These are phyloP conservation scores for Fusarium pininemorale DNA, from an alignment of 2,329 filamentous ascomycete species.

Conservation along the genomic window DNA sequence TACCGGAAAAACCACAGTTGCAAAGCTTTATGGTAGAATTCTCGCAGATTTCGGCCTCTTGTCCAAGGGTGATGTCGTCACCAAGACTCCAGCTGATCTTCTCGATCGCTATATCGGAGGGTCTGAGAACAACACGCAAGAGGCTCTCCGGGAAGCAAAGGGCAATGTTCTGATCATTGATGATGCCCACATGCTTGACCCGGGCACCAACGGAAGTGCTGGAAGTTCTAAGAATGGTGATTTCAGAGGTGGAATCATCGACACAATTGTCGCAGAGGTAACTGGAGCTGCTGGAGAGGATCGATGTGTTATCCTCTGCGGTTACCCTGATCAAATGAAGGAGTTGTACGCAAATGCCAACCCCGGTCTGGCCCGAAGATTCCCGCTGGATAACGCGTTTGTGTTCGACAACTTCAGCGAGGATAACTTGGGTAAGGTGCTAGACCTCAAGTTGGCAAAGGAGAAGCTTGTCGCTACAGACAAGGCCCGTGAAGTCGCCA, in stretches of 20 bases:
- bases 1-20: constrained; percentile 78
- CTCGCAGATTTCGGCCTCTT: constrained; percentile 72
- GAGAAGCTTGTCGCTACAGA: constrained; percentile 64
- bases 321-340: constrained; percentile 75
- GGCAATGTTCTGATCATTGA: constrained; percentile 83
- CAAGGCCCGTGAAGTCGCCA: constrained; percentile 62
- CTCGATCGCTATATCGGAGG: constrained; percentile 69
- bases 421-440: constrained; percentile 66
- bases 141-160: constrained; percentile 68
- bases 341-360: constrained; percentile 78
- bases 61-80: constrained; percentile 60
- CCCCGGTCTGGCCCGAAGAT: constrained; percentile 73
- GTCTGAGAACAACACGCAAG: constrained; percentile 76
- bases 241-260: constrained; percentile 73
- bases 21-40: constrained; percentile 75
- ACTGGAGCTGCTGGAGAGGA: constrained; percentile 76
- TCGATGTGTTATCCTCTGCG: constrained; percentile 75
- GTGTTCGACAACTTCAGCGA: constrained; percentile 74
- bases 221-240: constrained; percentile 45
- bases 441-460: constrained; percentile 70
- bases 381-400: constrained; percentile 72
- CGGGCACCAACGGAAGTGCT: constrained; percentile 45
- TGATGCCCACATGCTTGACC: constrained; percentile 75
- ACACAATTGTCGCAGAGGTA: constrained; percentile 79
- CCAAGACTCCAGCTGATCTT: constrained; percentile 79